Evolutionary conservation across 2,329 filamentous ascomycete species (phyloP), one percentile per base, ranked within the genome.

Genomic region (Hortaea sp.): DNA sequence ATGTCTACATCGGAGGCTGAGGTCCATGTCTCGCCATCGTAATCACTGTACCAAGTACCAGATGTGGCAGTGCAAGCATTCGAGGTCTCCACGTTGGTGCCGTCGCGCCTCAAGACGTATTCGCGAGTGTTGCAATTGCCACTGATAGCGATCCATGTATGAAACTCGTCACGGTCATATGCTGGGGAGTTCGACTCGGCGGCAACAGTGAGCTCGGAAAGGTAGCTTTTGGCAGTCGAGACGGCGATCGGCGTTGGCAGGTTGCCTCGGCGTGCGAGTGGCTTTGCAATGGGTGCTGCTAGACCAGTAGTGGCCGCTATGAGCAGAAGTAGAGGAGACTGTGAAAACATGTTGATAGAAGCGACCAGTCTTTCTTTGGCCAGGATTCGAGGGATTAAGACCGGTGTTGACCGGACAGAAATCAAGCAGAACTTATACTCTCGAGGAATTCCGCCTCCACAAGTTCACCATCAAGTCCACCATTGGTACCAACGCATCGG

Each of bases 101-200:
- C 86, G 61, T 92, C 85, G 35, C 86, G 82, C 66, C 80, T 75
- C 28, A 90, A 73, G 32, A 90, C 84, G 2, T 72, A 77, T 60
- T 89, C 85, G 44, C 78, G 73, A 13, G 84, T 84, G 67, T 88
- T 81, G 74, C 86, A 92, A 5, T 67, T 65, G 6, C 82, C 83
- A 10, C 66, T 68, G 56, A 81, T 74, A 29, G 78, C 81, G 54
- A 74, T 76, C 84, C 84, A 88, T 65, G 81, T 78, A 2, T 80
- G 81, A 67, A 89, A 89, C 44, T 81, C 66, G 56, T 77, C 74
- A 44, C 85, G 81, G 47, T 74, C 68, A 66, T 88, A 88, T 13
- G 58, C 70, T 70, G 49, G 57, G 30, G 42, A 51, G 48, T 61
- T 61, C 34, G 45, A 55, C 43, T 58, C 58, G 27, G 54, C 57